These are phyloP conservation scores for Cercospora canescens DNA, from an alignment of 2,329 filamentous ascomycete species.

Conservation along the genomic window DNA sequence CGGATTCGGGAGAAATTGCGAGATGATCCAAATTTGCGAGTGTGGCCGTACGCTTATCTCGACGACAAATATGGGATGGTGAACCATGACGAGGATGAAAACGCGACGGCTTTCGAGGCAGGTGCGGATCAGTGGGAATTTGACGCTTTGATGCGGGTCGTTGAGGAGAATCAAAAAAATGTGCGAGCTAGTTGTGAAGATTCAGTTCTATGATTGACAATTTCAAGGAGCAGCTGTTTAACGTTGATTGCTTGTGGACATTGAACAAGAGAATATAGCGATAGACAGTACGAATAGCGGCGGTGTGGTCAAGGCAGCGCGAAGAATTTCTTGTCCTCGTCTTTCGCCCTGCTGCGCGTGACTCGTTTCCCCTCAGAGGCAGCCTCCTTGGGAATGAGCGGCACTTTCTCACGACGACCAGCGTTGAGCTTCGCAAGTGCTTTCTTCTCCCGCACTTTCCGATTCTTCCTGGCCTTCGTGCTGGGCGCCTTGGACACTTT, in stretches of 20 bases:
- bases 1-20: background rate
- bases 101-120: slow-evolving; percentile 1
- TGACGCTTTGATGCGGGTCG: background rate
- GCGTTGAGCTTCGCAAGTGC: background rate
- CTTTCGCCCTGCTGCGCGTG: background rate
- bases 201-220: background rate
- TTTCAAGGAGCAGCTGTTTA: background rate
- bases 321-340: background rate
- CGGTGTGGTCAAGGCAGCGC: background rate
- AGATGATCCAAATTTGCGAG: background rate
- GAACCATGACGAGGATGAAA: background rate
- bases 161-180: background rate
- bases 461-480: slow-evolving; percentile 6
- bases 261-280: background rate
- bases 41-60: slow-evolving; percentile 2
- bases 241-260: too few species aligned
- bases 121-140: slow-evolving; percentile 9
- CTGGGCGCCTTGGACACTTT: background rate
- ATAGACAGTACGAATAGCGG: background rate
- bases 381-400: background rate
- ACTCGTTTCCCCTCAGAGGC: background rate
- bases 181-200: background rate
- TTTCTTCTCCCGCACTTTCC: slow-evolving; percentile 1
- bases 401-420: background rate
- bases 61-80: slow-evolving; percentile 5